A percentile compares a stretch with the other conserved stretches of the same genome.
Conservation (phyloP, 139 green algal species). For the Mychonastes homosphaera region DNA sequence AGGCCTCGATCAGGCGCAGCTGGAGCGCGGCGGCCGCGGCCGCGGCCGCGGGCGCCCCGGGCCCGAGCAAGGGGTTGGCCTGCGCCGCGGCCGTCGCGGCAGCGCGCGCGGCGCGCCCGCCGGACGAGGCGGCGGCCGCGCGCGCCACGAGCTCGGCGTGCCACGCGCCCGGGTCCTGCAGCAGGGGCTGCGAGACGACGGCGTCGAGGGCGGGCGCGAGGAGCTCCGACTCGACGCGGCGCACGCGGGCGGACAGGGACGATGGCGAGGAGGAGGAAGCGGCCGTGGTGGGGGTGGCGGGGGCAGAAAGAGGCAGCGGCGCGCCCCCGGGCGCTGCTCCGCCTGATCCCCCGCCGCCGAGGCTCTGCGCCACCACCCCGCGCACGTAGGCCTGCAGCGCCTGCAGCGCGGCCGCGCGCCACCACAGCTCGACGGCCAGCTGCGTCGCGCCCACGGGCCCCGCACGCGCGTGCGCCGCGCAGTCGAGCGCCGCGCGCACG, state of each 20-base stretch:
- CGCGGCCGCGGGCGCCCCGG: conserved; percentile 8
- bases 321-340: conserved; percentile 3
- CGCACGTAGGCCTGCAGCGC: conserved; percentile 43
- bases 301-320: background rate
- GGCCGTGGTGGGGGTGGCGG: background rate
- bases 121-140: too few relatives aligned
- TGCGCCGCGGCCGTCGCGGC: background rate
- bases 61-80: conserved; percentile 3
- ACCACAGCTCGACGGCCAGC: conserved; percentile 60
- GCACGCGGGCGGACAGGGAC: background rate
- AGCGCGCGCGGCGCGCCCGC: background rate
- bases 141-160: too few relatives aligned
- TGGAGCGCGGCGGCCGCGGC: conserved; percentile 43
- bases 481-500: background rate
- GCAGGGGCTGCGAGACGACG: background rate
- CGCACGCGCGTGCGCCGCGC: conserved; percentile 5
- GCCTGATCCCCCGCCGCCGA: conserved; percentile 4
- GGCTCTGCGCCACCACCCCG: conserved; percentile 17
- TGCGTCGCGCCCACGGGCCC: conserved; percentile 32
- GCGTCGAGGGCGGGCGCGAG: background rate
- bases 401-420: conserved; percentile 55
- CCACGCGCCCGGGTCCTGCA: too few relatives aligned
- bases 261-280: background rate
- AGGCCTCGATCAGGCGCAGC: conserved; percentile 58
- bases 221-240: background rate